phyloP scores from a whole-genome alignment of 2,329 filamentous ascomycete genomes.

The Fusarium fracticaudum region DNA sequence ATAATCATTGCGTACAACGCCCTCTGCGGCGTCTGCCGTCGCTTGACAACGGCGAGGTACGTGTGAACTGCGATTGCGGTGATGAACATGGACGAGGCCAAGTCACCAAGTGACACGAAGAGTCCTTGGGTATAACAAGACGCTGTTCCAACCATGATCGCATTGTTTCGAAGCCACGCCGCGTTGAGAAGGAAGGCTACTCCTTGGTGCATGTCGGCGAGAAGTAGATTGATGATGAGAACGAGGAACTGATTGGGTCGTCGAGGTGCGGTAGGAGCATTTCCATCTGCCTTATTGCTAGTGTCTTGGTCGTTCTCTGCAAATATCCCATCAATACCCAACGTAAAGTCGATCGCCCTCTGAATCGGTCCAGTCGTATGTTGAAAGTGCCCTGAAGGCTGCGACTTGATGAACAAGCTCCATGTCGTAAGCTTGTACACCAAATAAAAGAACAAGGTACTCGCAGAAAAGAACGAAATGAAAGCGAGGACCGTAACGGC shows the following conservation, averaged over 20 bases:
- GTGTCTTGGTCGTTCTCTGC: constrained; percentile 9
- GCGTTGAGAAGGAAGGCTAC: constrained; percentile 71
- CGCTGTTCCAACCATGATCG: constrained; percentile 61
- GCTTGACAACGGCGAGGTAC: constrained; percentile 68
- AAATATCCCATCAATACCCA: constrained; percentile 51
- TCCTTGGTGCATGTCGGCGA: constrained; percentile 74
- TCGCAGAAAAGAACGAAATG: constrained; percentile 45
- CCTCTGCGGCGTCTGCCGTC: constrained; percentile 60
- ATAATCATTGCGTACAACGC: constrained; percentile 60
- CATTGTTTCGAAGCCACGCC: constrained; percentile 64
- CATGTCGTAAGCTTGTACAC: constrained; percentile 45
- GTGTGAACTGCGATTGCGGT: constrained; percentile 73
- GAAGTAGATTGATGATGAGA: constrained; percentile 74
- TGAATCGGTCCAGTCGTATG: constrained; percentile 30
- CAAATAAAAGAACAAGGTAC: constrained; percentile 45
- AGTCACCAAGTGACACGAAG: constrained; percentile 72
- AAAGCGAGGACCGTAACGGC: constrained; percentile 45
- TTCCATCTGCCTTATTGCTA: background rate
- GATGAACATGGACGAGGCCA: constrained; percentile 74
- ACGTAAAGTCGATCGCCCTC: constrained; percentile 46
- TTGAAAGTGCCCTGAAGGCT: constrained; percentile 3
- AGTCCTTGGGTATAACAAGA: constrained; percentile 74
- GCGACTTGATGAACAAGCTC: constrained; percentile 38
- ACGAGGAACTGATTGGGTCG: constrained; percentile 73
- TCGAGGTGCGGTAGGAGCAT: constrained; percentile 31